Conservation (phyloP, 495 filamentous ascomycete genomes). For the Penicillium atrosanguineum region DNA sequence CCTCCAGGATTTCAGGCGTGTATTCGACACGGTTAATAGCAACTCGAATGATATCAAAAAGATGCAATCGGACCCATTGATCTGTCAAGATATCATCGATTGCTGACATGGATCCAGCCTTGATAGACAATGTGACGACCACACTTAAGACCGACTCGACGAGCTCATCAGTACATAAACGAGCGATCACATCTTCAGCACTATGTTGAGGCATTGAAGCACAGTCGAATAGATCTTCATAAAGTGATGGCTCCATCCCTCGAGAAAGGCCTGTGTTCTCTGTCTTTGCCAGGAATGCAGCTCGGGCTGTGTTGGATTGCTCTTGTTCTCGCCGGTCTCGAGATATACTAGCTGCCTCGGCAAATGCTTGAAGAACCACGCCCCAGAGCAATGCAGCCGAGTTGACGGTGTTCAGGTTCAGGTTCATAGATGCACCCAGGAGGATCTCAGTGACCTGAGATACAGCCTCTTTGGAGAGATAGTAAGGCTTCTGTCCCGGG, state of each 20-base stretch:
- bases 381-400: conserved; percentile 77
- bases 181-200: conserved; percentile 46
- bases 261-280: conserved; percentile 17
- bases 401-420: conserved; percentile 51
- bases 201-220: conserved; percentile 35
- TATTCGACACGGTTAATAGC: conserved; percentile 61
- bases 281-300: too few species aligned
- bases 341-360: conserved; percentile 54
- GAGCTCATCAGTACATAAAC: conserved; percentile 52
- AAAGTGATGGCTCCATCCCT: conserved; percentile 40
- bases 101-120: conserved; percentile 33
- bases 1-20: conserved; percentile 59
- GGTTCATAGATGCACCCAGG: conserved; percentile 51
- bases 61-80: conserved; percentile 50
- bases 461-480: conserved; percentile 60
- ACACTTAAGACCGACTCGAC: conserved; percentile 59
- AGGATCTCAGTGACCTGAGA: conserved; percentile 61
- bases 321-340: conserved; percentile 59
- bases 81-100: conserved; percentile 39
- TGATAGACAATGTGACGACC: conserved; percentile 55
- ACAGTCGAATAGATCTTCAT: conserved; percentile 52
- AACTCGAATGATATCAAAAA: conserved; percentile 64
- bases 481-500: conserved; percentile 51
- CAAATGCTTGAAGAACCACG: conserved; percentile 66
- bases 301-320: conserved; percentile 44